These are phyloP conservation scores for Mycena floridula DNA, from an alignment of 768 basidiomycete species.

Conservation along the genomic window DNA sequence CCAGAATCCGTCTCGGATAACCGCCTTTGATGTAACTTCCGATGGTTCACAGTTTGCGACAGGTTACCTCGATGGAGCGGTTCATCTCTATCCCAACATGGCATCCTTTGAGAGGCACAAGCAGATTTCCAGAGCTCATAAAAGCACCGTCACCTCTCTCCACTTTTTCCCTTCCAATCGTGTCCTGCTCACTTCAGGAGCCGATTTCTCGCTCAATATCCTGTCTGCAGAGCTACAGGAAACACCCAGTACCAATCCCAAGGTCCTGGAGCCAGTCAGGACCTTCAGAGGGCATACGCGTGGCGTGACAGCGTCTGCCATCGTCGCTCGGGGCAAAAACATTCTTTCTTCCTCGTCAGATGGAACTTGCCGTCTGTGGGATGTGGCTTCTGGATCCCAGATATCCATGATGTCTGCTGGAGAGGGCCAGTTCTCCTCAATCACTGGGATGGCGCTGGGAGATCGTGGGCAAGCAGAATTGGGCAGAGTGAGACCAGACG, in stretches of 20 bases:
- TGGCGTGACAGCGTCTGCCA: constrained; percentile 54
- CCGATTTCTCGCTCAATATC: constrained; percentile 62
- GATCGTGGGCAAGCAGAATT: constrained; percentile 23
- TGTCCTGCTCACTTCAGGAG: constrained; percentile 64
- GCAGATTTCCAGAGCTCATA: constrained; percentile 34
- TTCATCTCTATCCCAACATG: constrained; percentile 36
- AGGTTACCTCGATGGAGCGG: constrained; percentile 54
- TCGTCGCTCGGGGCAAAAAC: constrained; percentile 61
- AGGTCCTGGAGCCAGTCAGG: constrained; percentile 45
- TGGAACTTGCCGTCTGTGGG: constrained; percentile 67
- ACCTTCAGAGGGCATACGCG: constrained; percentile 62
- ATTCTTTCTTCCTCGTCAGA: constrained; percentile 66
- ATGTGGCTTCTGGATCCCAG: constrained; percentile 49
- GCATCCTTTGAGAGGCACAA: constrained; percentile 21
- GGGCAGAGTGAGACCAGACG: constrained; percentile 9
- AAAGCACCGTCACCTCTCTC: constrained; percentile 49
- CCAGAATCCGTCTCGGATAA: constrained; percentile 47
- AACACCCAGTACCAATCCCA: constrained; percentile 8
- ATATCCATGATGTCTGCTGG: constrained; percentile 38
- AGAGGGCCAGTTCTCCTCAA: constrained; percentile 27
- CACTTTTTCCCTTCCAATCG: constrained; percentile 67
- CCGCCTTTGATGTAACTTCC: constrained; percentile 57
- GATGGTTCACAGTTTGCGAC: constrained; percentile 54
- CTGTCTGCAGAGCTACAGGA: constrained; percentile 48
- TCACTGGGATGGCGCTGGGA: constrained; percentile 40